A percentile compares a stretch with the other conserved stretches of the same genome.
These are phyloP conservation scores for Persicaria tinctoria DNA, from an alignment of 148 eudicot genomes.

Conservation along the genomic window DNA sequence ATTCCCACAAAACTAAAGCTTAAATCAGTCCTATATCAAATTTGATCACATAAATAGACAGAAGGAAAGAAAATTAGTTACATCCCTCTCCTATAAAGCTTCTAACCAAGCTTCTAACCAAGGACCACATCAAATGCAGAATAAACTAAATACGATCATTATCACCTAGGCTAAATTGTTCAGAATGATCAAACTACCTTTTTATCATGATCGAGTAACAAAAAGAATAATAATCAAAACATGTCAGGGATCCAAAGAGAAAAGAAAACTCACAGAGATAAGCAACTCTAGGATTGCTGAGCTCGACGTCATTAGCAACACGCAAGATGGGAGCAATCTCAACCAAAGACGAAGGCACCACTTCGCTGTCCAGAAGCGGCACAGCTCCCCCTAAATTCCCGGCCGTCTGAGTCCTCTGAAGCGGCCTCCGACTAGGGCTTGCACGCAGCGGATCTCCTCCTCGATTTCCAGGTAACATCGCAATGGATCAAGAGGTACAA, in stretches of 20 bases:
- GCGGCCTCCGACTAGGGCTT: conserved; percentile 23
- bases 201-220: too few relatives aligned
- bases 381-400: conserved; percentile 44
- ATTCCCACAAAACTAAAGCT: too few relatives aligned
- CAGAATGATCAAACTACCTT: neutral
- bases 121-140: too few relatives aligned
- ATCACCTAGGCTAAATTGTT: neutral
- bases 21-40: too few relatives aligned
- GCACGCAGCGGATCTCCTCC: neutral
- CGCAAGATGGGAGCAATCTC: conserved; percentile 70
- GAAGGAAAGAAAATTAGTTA: too few relatives aligned
- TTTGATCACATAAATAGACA: too few relatives aligned
- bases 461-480: neutral
- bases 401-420: conserved; percentile 50
- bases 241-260: neutral
- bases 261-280: conserved; percentile 45
- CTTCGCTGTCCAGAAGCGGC: conserved; percentile 59
- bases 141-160: too few relatives aligned
- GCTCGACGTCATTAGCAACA: conserved; percentile 65
- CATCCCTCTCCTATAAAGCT: neutral
- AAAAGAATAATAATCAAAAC: neutral
- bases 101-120: neutral
- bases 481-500: neutral
- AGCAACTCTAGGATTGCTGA: conserved; percentile 52
- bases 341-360: conserved; percentile 59